Percentiles rank a stretch among this genome's conserved stretches.
Conservation (phyloP, 1,284 basidiomycete genomes). For the Sparassis latifolia region DNA sequence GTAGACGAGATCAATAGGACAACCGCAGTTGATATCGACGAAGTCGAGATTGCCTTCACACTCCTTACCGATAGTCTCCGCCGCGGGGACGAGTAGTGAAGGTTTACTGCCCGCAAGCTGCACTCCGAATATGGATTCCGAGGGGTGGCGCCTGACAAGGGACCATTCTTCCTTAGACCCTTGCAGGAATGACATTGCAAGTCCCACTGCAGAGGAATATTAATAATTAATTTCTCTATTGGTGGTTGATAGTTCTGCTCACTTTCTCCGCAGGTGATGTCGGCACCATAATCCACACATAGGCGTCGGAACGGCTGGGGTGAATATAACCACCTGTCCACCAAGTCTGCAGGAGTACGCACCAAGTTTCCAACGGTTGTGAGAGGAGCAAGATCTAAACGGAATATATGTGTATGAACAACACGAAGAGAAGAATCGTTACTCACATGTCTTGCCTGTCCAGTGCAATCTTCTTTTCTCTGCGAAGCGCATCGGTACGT, state of each 20-base stretch:
- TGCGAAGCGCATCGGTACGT: slow-evolving; percentile 61
- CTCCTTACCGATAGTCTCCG: slow-evolving; percentile 78
- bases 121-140: slow-evolving; percentile 87
- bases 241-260: slow-evolving; percentile 13
- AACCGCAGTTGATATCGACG: slow-evolving; percentile 94
- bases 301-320: slow-evolving; percentile 86
- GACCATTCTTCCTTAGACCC: slow-evolving; percentile 92
- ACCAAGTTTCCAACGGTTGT: slow-evolving; percentile 96
- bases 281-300: slow-evolving; percentile 82
- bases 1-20: slow-evolving; percentile 96
- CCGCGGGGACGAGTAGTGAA: slow-evolving; percentile 69
- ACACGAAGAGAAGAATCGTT: neutral
- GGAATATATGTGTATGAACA: neutral
- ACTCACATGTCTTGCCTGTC: slow-evolving; percentile 80
- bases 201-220: slow-evolving; percentile 51
- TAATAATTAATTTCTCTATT: slow-evolving; percentile 5
- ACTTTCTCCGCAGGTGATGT: slow-evolving; percentile 96
- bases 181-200: slow-evolving; percentile 74
- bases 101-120: slow-evolving; percentile 83
- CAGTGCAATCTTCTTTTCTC: slow-evolving; percentile 90
- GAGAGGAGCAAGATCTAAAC: slow-evolving; percentile 81
- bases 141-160: slow-evolving; percentile 80
- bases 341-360: slow-evolving; percentile 18
- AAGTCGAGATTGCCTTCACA: slow-evolving; percentile 70
- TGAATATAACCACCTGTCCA: neutral